Conservation (phyloP, 2,329 filamentous ascomycete genomes). For the Pseudogymnoascus pannorum region DNA sequence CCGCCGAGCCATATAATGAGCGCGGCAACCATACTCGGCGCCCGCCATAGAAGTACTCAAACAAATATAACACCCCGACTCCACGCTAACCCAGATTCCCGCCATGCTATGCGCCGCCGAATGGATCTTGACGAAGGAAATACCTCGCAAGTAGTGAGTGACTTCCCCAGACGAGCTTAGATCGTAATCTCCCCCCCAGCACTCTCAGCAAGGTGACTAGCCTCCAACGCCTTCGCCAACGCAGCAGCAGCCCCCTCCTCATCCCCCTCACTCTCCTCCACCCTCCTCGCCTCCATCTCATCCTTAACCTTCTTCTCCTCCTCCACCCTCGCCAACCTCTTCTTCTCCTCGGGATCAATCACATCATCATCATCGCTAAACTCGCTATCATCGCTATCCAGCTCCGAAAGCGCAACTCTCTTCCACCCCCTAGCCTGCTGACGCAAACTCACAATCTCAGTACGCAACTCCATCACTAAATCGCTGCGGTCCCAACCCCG, state of each 20-base stretch:
- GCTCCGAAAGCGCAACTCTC: slow-evolving; percentile 54
- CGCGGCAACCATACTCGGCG: neutral
- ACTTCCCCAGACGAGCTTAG: neutral
- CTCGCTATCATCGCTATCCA: slow-evolving; percentile 49
- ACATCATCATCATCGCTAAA: slow-evolving; percentile 60
- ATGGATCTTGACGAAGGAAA: neutral
- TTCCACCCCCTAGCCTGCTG: slow-evolving; percentile 62
- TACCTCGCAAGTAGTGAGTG: neutral
- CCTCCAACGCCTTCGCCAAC: neutral
- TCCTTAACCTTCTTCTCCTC: slow-evolving; percentile 17
- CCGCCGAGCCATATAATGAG: neutral
- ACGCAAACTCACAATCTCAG: slow-evolving; percentile 44
- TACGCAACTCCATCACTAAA: slow-evolving; percentile 44
- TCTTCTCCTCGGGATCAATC: slow-evolving; percentile 54
- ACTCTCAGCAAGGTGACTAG: neutral
- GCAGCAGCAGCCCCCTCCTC: neutral
- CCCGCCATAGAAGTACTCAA: neutral
- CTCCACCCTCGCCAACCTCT: slow-evolving; percentile 32
- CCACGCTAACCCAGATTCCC: neutral
- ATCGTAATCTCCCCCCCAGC: neutral
- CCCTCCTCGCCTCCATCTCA: slow-evolving; percentile 13
- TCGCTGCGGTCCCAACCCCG: slow-evolving; percentile 49
- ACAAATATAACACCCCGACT: slow-evolving; percentile 5
- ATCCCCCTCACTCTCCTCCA: slow-evolving; percentile 14
- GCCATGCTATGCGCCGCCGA: slow-evolving; percentile 1